Conservation (phyloP, 2,329 filamentous ascomycete species). For the Talaromyces amestolkiae region DNA sequence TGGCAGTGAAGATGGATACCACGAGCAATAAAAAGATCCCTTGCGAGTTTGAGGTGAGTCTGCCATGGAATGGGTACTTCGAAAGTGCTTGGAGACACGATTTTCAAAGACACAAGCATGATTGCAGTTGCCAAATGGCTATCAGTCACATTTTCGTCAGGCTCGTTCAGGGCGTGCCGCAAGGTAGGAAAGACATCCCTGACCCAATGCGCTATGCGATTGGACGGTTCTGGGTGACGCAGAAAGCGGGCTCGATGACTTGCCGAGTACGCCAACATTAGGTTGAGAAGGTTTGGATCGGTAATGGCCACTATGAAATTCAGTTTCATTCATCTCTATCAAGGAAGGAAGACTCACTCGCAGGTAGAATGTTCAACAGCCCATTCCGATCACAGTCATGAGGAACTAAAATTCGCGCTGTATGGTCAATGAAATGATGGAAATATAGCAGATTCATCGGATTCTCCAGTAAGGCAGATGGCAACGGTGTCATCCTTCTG, state of each 20-base stretch:
- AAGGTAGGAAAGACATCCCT: constrained; percentile 67
- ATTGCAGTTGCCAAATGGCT: constrained; percentile 76
- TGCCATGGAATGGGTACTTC: constrained; percentile 80
- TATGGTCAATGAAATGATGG: constrained; percentile 75
- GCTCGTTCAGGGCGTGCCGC: constrained; percentile 62
- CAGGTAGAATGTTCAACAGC: constrained; percentile 60
- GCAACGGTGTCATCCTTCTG: constrained; percentile 56
- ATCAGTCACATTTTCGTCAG: constrained; percentile 64
- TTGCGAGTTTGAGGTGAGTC: constrained; percentile 70
- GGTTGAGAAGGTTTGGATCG: constrained; percentile 63
- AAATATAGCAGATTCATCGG: constrained; percentile 78
- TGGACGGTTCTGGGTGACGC: constrained; percentile 69
- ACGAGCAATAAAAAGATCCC: constrained; percentile 69
- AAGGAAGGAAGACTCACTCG: constrained; percentile 50
- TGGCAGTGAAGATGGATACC: constrained; percentile 57
- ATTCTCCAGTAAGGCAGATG: constrained; percentile 61
- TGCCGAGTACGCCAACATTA: constrained; percentile 80
- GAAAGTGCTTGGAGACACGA: constrained; percentile 77
- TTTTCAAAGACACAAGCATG: constrained; percentile 80
- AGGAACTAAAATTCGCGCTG: constrained; percentile 63
- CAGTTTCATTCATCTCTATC: not conserved
- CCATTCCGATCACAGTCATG: constrained; percentile 62
- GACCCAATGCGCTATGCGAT: constrained; percentile 77
- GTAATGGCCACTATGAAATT: constrained; percentile 41
- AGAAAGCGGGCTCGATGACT: constrained; percentile 75